phyloP scores from a whole-genome alignment of 2,329 filamentous ascomycete species.

The Colletotrichum sp. region DNA sequence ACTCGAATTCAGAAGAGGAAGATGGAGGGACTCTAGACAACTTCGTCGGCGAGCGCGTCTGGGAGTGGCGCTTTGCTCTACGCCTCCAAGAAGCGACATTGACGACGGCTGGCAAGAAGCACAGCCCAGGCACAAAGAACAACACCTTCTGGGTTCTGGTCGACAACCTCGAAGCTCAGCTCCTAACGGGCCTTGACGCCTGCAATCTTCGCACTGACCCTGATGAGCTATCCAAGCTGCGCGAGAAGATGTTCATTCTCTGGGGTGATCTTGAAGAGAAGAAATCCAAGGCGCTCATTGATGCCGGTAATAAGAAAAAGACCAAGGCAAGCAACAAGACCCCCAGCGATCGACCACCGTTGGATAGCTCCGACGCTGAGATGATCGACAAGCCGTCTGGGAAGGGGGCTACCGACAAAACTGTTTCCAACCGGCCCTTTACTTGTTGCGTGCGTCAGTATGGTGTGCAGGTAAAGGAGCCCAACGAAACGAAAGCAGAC shows the following conservation, averaged over 20 bases:
- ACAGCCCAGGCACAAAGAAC: conserved; percentile 21
- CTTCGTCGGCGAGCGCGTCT: conserved; percentile 43
- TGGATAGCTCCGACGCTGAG: conserved; percentile 42
- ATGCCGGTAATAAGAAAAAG: conserved; percentile 28
- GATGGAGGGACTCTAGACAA: conserved; percentile 30
- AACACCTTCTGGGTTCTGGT: conserved; percentile 70
- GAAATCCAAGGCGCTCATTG: conserved; percentile 48
- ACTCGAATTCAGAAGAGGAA: conserved; percentile 26
- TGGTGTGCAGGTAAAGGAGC: conserved; percentile 55
- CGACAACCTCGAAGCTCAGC: conserved; percentile 58
- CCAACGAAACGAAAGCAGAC: conserved; percentile 46
- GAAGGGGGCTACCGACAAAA: neutral
- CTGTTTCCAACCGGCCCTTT: conserved; percentile 64
- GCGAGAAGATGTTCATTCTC: conserved; percentile 75
- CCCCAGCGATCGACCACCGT: conserved; percentile 34
- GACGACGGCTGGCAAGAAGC: conserved; percentile 34
- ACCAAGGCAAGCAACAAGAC: neutral
- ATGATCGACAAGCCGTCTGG: neutral
- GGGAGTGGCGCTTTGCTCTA: conserved; percentile 87
- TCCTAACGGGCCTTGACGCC: conserved; percentile 53
- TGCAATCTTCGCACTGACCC: conserved; percentile 60
- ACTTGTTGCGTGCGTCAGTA: conserved; percentile 75
- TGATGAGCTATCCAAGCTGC: conserved; percentile 55
- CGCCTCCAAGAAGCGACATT: conserved; percentile 72
- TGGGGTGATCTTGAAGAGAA: conserved; percentile 87